These are phyloP conservation scores for Arthrinium phaeospermum DNA, from an alignment of 2,329 filamentous ascomycete genomes.

Conservation along the genomic window DNA sequence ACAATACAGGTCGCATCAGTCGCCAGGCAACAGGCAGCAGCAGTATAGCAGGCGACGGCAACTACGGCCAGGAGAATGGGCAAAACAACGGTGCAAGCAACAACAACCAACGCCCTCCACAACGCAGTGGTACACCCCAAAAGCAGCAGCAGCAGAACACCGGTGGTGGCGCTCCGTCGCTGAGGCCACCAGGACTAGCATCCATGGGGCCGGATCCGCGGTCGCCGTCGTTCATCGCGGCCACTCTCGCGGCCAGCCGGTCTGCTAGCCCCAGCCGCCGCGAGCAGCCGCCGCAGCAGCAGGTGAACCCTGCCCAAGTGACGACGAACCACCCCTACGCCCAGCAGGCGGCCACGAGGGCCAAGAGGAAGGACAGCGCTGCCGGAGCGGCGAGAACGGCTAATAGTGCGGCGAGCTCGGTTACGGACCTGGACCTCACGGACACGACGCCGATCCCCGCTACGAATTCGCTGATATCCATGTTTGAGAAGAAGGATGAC, in stretches of 20 bases:
- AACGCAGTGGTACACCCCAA: slow-evolving; percentile 13
- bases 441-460: slow-evolving; percentile 66
- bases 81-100: slow-evolving; percentile 30
- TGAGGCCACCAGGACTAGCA: slow-evolving; percentile 29
- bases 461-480: slow-evolving; percentile 68
- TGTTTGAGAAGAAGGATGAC: slow-evolving; percentile 65
- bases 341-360: slow-evolving; percentile 29
- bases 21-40: slow-evolving; percentile 48
- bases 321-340: slow-evolving; percentile 26
- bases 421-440: slow-evolving; percentile 42
- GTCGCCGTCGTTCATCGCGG: slow-evolving; percentile 67
- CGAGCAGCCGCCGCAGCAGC: slow-evolving; percentile 31
- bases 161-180: not conserved
- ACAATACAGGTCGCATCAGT: slow-evolving; percentile 31
- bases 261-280: slow-evolving; percentile 59
- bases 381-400: slow-evolving; percentile 27
- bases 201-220: slow-evolving; percentile 41
- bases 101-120: slow-evolving; percentile 32
- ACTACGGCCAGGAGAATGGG: slow-evolving; percentile 22
- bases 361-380: slow-evolving; percentile 35
- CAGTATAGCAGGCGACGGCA: slow-evolving; percentile 27
- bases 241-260: slow-evolving; percentile 66
- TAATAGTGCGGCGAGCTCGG: slow-evolving; percentile 37
- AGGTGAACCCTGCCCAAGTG: not conserved
- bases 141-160: slow-evolving; percentile 4